Evolutionary conservation across 108 stramenopile genomes (phyloP), one percentile per base, ranked within the genome.

Genomic region (Pseudonitzschia pungens): DNA sequence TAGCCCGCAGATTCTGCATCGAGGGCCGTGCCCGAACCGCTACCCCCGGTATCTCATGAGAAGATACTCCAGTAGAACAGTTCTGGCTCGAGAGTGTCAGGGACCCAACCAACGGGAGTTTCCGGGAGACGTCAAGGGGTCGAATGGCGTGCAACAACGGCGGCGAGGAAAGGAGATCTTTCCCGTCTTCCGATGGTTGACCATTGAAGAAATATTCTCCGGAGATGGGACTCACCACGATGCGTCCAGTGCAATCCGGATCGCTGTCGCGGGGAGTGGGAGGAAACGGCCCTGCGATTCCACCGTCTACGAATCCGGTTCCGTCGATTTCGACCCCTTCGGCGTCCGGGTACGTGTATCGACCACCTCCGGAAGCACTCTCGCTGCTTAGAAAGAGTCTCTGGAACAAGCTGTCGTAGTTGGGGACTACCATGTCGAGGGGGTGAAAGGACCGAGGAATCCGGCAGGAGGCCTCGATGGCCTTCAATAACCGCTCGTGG

Each of bases 401-500:
- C 29, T 33, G 33, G 27, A 40, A 10, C 18, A 62, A 9, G 26
- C 20, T 15, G 10, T 62, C 29, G 29, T 15, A 31, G 26, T 68
- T 32, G 69, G 42, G 42, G 40, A n/a, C 60, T 32, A 86, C 72
- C 11, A 84, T 63, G 66, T 88, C 87, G 15, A 54, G 74, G 11
- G 87, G 87, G 60, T 88, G 87, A 66, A 88, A 86, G 33, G 73
- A 68, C n/a, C 27, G 43, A 0, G 87, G 87, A 55, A 88, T 88
- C 59, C 59, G 57, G 64, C 85, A 88, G 5, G 87, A 88, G 21
- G 87, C 87, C 32, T 84, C 42, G 12, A 88, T 50, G 20, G 75
- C 75, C 53, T 68, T 67, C 28, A 84, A 32, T 0, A 86, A 27
- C 6, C 48, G 43, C 15, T 75, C 69, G 65, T 43, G 50, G 18